phyloP scores from a whole-genome alignment of 768 basidiomycete genomes.

The Suillus sp. region DNA sequence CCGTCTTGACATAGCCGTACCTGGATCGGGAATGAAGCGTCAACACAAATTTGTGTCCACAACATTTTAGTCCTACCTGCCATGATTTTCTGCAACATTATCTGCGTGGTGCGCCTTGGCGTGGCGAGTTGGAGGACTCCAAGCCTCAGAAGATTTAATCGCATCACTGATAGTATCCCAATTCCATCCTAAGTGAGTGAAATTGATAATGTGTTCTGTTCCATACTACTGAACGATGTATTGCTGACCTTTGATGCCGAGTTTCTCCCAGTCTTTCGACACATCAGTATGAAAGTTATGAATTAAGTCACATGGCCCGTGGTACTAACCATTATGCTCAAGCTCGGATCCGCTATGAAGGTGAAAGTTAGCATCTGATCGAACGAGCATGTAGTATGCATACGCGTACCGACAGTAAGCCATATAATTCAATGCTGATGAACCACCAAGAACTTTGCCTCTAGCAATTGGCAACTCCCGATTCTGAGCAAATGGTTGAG shows the following conservation, averaged over 20 bases:
- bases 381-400: neutral
- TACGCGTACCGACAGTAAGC: slow-evolving; percentile 5
- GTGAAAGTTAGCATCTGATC: neutral
- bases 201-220: neutral
- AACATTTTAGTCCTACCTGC: slow-evolving; percentile 14
- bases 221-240: neutral
- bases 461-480: slow-evolving; percentile 15
- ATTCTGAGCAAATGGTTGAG: slow-evolving; percentile 13
- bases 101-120: slow-evolving; percentile 20
- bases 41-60: neutral
- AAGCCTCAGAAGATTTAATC: slow-evolving; percentile 19
- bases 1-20: slow-evolving; percentile 19
- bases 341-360: slow-evolving; percentile 18
- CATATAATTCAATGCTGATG: slow-evolving; percentile 20
- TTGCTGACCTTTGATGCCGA: slow-evolving; percentile 20
- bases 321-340: slow-evolving; percentile 18
- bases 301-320: neutral
- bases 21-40: slow-evolving; percentile 1
- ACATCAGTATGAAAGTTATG: neutral
- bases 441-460: slow-evolving; percentile 20
- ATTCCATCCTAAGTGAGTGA: slow-evolving; percentile 17
- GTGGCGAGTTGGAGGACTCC: slow-evolving; percentile 18
- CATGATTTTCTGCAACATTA: slow-evolving; percentile 14
- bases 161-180: slow-evolving; percentile 18
- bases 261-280: slow-evolving; percentile 17